Percentiles rank a stretch among this genome's conserved stretches.
Conservation (phyloP, 129 eudicot genomes). For the Flaveria trinervia region DNA sequence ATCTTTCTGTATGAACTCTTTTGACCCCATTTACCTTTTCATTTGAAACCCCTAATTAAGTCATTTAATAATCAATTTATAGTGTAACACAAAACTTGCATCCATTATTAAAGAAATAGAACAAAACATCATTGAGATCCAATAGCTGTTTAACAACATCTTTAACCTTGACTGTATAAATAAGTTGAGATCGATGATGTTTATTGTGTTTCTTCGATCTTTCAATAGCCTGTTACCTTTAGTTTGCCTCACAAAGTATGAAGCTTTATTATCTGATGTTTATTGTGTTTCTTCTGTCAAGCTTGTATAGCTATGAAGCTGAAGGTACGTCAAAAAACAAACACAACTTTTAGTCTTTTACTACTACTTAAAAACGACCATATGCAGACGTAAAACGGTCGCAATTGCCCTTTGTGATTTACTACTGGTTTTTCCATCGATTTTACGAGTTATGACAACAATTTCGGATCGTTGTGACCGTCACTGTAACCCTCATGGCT, state of each 20-base stretch:
- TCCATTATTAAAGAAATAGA: slow-evolving; percentile 22
- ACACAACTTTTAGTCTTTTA: too few relatives aligned
- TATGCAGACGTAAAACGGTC: too few relatives aligned
- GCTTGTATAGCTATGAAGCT: slow-evolving; percentile 39
- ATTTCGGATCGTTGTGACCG: too few relatives aligned
- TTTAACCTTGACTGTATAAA: slow-evolving; percentile 31
- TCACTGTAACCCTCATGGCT: too few relatives aligned
- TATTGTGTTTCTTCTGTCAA: slow-evolving; percentile 38
- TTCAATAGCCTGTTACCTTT: not conserved
- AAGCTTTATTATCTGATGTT: slow-evolving; percentile 33
- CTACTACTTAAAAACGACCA: too few relatives aligned
- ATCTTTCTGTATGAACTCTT: slow-evolving; percentile 29
- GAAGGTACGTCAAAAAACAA: slow-evolving; percentile 36
- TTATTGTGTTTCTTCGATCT: not conserved
- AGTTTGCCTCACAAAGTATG: slow-evolving; percentile 22
- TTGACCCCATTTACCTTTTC: slow-evolving; percentile 35
- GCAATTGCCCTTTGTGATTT: too few relatives aligned
- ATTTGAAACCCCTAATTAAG: not conserved
- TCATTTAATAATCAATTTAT: slow-evolving; percentile 9
- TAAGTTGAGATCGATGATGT: not conserved
- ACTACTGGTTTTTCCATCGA: too few relatives aligned
- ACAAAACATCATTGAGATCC: not conserved
- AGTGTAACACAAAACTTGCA: slow-evolving; percentile 14
- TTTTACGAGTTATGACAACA: too few relatives aligned
- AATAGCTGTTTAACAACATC: slow-evolving; percentile 12